Conservation (phyloP, 1,284 basidiomycete species). For the Hymenochaete sp. region DNA sequence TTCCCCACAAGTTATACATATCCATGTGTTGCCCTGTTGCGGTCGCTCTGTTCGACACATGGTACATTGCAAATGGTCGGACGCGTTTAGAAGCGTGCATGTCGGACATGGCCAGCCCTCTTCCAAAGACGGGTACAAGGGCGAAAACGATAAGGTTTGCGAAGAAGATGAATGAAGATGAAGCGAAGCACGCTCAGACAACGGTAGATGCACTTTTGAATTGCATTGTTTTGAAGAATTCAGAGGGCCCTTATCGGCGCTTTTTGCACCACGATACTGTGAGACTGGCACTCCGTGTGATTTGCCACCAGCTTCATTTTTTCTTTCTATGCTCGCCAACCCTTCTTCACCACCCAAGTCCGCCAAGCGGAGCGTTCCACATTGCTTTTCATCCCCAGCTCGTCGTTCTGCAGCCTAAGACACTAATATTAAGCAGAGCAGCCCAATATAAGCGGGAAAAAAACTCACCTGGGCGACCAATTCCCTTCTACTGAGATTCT, state of each 20-base stretch:
- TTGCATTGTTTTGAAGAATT: too few relatives aligned
- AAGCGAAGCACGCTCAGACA: too few relatives aligned
- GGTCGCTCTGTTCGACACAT: conserved; percentile 53
- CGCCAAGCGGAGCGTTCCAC: conserved; percentile 46
- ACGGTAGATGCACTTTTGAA: too few relatives aligned
- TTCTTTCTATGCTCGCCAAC: too few relatives aligned
- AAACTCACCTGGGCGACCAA: conserved; percentile 62
- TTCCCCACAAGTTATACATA: conserved; percentile 60
- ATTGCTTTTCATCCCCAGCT: conserved; percentile 60
- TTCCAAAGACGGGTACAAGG: too few relatives aligned
- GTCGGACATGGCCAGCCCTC: conserved; percentile 55
- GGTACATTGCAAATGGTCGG: conserved; percentile 45
- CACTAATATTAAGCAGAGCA: conserved; percentile 4
- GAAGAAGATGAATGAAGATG: too few relatives aligned
- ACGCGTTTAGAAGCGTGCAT: conserved; percentile 66
- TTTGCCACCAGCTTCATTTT: too few relatives aligned
- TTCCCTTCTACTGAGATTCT: conserved; percentile 54
- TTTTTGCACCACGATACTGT: too few relatives aligned
- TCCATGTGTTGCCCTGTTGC: conserved; percentile 41
- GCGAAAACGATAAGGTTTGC: too few relatives aligned
- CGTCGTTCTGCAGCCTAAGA: conserved; percentile 74
- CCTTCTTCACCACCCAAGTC: too few relatives aligned
- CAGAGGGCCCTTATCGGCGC: too few relatives aligned
- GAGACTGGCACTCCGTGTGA: too few relatives aligned
- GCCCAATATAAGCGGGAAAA: conserved; percentile 2